These are phyloP conservation scores for Apophysomyces sp. DNA, from an alignment of 371 early-diverging fungal species.

Conservation along the genomic window DNA sequence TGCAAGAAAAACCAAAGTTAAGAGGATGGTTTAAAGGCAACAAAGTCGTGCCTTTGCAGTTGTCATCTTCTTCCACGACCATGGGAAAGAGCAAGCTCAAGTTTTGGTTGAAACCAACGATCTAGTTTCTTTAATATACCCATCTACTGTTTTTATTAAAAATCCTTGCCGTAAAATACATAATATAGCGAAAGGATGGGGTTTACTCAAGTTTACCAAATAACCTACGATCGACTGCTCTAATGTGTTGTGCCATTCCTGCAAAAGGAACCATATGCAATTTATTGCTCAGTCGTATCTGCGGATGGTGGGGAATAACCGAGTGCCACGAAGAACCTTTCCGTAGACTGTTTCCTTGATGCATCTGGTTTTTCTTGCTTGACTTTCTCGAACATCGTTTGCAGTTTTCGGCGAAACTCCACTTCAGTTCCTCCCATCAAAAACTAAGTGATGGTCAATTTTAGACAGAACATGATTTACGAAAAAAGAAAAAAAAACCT, in stretches of 20 bases:
- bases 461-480: constrained; percentile 11
- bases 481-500: constrained; percentile 44
- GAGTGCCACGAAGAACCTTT: constrained; percentile 74
- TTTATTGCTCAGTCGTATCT: constrained; percentile 1
- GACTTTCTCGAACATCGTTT: constrained; percentile 47
- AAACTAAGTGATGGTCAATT: constrained; percentile 29
- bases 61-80: not conserved
- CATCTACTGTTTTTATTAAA: too few species aligned
- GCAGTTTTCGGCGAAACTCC: constrained; percentile 47
- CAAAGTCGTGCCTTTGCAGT: constrained; percentile 6
- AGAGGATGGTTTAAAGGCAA: constrained; percentile 17
- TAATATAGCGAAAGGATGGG: too few species aligned
- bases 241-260: too few species aligned
- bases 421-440: constrained; percentile 67
- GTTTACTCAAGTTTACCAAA: too few species aligned
- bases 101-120: not conserved
- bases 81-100: not conserved
- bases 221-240: too few species aligned
- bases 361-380: constrained; percentile 67
- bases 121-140: too few species aligned
- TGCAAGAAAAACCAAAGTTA: constrained; percentile 4
- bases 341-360: constrained; percentile 72
- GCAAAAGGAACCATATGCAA: too few species aligned
- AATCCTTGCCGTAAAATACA: too few species aligned
- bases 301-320: constrained; percentile 21